These are phyloP conservation scores for Pythium dissimile DNA, from an alignment of 352 stramenopile genomes.

Conservation along the genomic window DNA sequence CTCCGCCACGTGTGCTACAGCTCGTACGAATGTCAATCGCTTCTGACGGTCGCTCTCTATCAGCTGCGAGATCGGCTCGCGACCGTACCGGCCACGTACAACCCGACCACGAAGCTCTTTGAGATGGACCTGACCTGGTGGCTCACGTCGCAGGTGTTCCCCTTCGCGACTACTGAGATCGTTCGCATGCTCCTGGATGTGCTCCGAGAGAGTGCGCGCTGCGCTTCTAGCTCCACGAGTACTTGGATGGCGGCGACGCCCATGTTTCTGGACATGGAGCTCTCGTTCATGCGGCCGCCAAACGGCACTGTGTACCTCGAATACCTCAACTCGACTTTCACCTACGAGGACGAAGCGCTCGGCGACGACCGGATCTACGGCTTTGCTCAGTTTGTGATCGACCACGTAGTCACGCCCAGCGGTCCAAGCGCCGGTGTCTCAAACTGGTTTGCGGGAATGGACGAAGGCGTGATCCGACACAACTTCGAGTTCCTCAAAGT, in stretches of 20 bases:
- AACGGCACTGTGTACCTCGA: not conserved
- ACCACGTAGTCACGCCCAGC: not conserved
- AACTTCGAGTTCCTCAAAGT: constrained; percentile 1
- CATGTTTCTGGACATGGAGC: not conserved
- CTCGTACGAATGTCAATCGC: not conserved
- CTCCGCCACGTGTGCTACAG: not conserved
- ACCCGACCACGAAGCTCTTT: not conserved
- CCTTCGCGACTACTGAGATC: not conserved
- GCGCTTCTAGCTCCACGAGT: not conserved
- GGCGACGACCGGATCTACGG: not conserved
- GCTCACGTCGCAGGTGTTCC: constrained; percentile 3
- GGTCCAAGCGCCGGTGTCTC: not conserved
- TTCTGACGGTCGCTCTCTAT: not conserved
- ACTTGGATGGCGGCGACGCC: not conserved
- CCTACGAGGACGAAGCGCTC: not conserved
- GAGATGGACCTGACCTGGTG: not conserved
- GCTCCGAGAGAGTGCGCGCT: constrained; percentile 1
- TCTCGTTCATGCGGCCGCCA: not conserved
- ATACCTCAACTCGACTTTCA: not conserved
- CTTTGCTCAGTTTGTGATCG: constrained; percentile 10
- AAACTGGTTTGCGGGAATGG: not conserved
- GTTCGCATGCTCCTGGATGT: not conserved
- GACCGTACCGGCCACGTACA: not conserved
- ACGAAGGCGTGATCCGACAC: not conserved
- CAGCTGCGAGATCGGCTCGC: not conserved